Evolutionary conservation across 495 filamentous ascomycete species (phyloP), one percentile per base, ranked within the genome.

Genomic region (Lophium mytilinum): DNA sequence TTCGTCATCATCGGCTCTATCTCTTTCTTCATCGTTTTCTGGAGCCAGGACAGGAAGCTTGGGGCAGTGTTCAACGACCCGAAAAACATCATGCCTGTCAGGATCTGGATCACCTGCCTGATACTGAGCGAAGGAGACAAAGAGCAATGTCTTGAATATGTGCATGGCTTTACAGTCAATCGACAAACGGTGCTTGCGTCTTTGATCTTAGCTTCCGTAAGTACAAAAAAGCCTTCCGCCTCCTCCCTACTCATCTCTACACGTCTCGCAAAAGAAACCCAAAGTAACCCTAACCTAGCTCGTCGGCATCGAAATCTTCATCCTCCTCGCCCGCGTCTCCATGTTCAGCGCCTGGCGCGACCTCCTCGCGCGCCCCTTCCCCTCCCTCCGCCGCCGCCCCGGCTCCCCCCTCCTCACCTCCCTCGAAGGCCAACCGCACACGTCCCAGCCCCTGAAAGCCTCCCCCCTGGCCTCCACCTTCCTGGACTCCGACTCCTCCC

Each of bases 271-370:
- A 24, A 33, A 15, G 50, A 42, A 42, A 17, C 4, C 15, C 30
- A 9, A 12, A 42, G 39, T 24, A 9, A 10, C 45, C 5, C 52
- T 4, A 11, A 11, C 18, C 53, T 18, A 72, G 71, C 54, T 69
- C 15, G 58, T 67, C 50, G 71, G 69, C n/a, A 56, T 69, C 11
- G 61, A 66, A 18, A 62, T 67, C 50, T 68, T 71, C 61, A 45
- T 70, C 53, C 62, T 73, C 37, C 65, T 71, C 55, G 55, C 62
- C 56, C 71, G 71, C 37, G 3, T n/a, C 11, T 69, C 69, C 42
- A 68, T 73, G 62, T 40, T 73, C 45, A 37, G 9, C n/a, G 68
- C 66, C 53, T 73, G 69, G 71, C 58, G 37, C 15, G 57, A 65
- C 35, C 50, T 71, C 45, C 35, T 71, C 43, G 37, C 30, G 12